phyloP scores from a whole-genome alignment of 2,329 filamentous ascomycete species.

The Calonectria crousiana region DNA sequence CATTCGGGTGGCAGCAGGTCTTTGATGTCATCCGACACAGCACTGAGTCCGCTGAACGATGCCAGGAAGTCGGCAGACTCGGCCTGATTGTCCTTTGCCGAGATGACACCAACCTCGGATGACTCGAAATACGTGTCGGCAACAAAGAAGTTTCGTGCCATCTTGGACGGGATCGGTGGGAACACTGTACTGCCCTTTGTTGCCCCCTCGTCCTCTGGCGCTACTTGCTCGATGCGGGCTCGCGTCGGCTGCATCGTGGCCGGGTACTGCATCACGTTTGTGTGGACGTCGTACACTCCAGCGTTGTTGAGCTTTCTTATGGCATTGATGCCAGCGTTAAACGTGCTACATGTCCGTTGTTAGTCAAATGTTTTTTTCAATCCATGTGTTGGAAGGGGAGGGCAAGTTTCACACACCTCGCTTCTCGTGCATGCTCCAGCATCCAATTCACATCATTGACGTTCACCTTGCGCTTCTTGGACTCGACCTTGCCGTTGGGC shows the following conservation, averaged over 20 bases:
- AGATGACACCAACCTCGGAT: conserved; percentile 60
- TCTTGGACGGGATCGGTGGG: conserved; percentile 60
- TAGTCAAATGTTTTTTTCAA: conserved; percentile 11
- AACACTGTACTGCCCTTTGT: conserved; percentile 54
- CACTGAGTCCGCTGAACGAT: conserved; percentile 71
- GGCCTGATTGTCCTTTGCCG: conserved; percentile 58
- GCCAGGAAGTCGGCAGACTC: conserved; percentile 61
- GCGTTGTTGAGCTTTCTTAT: conserved; percentile 76
- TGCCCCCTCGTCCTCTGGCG: conserved; percentile 53
- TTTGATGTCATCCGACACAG: conserved; percentile 74
- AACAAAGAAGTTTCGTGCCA: conserved; percentile 69
- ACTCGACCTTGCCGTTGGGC: conserved; percentile 80
- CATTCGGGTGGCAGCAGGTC: conserved; percentile 78
- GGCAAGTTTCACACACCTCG: conserved; percentile 71
- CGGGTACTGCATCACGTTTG: conserved; percentile 91
- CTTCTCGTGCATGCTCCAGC: conserved; percentile 91
- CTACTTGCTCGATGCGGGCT: conserved; percentile 82
- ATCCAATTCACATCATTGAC: conserved; percentile 98
- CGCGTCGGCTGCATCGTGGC: conserved; percentile 90
- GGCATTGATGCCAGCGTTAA: conserved; percentile 81
- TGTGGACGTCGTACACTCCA: conserved; percentile 94
- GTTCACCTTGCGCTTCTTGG: conserved; percentile 86
- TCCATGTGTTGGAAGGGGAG: background rate
- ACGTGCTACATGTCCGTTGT: conserved; percentile 70
- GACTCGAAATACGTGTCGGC: conserved; percentile 67